A percentile compares a stretch with the other conserved stretches of the same genome.
Conservation (phyloP, 306 rosid species). For the Prunus dulcis region DNA sequence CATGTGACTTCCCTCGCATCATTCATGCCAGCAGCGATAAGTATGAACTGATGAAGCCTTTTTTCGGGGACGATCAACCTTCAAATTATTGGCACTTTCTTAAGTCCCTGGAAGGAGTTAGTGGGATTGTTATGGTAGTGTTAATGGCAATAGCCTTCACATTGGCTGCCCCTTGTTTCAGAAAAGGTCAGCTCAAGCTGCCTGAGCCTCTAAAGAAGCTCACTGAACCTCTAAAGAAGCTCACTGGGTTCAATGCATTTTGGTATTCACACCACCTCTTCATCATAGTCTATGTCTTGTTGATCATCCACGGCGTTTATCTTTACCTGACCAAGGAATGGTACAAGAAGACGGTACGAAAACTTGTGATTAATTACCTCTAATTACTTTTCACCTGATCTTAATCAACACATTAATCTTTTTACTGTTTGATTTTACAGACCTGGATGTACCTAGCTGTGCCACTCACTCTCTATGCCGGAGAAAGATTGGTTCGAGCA, state of each 20-base stretch:
- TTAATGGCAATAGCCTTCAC: slow-evolving; percentile 58
- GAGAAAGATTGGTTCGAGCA: slow-evolving; percentile 14
- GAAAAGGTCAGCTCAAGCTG: slow-evolving; percentile 45
- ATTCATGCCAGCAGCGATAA: slow-evolving; percentile 28
- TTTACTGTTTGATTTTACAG: neutral
- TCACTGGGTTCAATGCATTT: slow-evolving; percentile 69
- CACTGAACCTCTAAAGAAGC: slow-evolving; percentile 42
- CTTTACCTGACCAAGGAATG: slow-evolving; percentile 53
- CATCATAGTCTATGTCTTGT: slow-evolving; percentile 48
- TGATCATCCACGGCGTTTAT: slow-evolving; percentile 55
- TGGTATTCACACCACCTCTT: slow-evolving; percentile 78
- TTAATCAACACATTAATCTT: neutral
- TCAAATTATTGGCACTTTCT: slow-evolving; percentile 44
- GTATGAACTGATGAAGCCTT: slow-evolving; percentile 36
- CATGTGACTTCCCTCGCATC: slow-evolving; percentile 53
- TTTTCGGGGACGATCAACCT: slow-evolving; percentile 45
- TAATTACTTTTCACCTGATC: neutral
- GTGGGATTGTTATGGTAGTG: slow-evolving; percentile 45
- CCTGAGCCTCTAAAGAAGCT: slow-evolving; percentile 47
- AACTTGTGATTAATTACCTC: neutral
- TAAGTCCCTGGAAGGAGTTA: slow-evolving; percentile 45
- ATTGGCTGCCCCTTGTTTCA: slow-evolving; percentile 58
- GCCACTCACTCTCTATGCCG: slow-evolving; percentile 16
- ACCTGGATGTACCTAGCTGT: slow-evolving; percentile 21
- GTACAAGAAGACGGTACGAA: slow-evolving; percentile 65